phyloP scores from a whole-genome alignment of 2,329 filamentous ascomycete genomes.

The Pseudogymnoascus sp. region DNA sequence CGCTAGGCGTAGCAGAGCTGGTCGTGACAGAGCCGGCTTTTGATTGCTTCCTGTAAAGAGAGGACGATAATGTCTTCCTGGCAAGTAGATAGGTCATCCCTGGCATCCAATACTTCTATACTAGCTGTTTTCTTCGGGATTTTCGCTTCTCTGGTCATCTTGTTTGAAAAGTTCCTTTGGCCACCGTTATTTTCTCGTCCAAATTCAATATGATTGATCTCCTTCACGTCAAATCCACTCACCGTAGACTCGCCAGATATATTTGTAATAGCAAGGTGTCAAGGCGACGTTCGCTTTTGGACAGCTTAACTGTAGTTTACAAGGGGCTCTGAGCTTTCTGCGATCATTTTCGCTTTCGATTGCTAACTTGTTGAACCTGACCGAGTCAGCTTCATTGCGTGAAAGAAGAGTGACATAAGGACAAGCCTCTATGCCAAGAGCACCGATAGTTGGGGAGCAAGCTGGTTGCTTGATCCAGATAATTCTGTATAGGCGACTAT shows the following conservation, averaged over 20 bases:
- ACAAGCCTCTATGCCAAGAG: slow-evolving; percentile 13
- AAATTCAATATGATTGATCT: slow-evolving; percentile 25
- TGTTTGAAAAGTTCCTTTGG: slow-evolving; percentile 25
- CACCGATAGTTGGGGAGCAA: slow-evolving; percentile 18
- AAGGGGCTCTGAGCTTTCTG: slow-evolving; percentile 15
- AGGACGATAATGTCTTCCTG: slow-evolving; percentile 25
- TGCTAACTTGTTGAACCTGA: slow-evolving; percentile 16
- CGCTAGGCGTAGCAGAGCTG: slow-evolving; percentile 30
- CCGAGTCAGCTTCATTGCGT: slow-evolving; percentile 19
- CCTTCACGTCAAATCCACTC: slow-evolving; percentile 12
- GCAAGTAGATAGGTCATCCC: slow-evolving; percentile 28
- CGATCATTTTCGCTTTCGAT: slow-evolving; percentile 21
- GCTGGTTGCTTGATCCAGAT: slow-evolving; percentile 16
- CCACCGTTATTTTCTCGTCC: slow-evolving; percentile 21
- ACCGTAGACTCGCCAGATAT: slow-evolving; percentile 15
- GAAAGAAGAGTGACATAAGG: slow-evolving; percentile 15
- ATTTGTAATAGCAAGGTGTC: slow-evolving; percentile 12
- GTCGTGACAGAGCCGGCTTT: slow-evolving; percentile 16
- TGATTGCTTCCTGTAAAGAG: slow-evolving; percentile 26
- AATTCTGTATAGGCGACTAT: too few relatives aligned
- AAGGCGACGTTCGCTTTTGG: slow-evolving; percentile 19
- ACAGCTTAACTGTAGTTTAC: slow-evolving; percentile 9
- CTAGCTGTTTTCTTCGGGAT: slow-evolving; percentile 9
- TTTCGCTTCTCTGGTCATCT: slow-evolving; percentile 12
- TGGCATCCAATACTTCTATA: slow-evolving; percentile 12